Conservation (phyloP, 202 grass and related monocot genomes). For the Zizania palustris region DNA sequence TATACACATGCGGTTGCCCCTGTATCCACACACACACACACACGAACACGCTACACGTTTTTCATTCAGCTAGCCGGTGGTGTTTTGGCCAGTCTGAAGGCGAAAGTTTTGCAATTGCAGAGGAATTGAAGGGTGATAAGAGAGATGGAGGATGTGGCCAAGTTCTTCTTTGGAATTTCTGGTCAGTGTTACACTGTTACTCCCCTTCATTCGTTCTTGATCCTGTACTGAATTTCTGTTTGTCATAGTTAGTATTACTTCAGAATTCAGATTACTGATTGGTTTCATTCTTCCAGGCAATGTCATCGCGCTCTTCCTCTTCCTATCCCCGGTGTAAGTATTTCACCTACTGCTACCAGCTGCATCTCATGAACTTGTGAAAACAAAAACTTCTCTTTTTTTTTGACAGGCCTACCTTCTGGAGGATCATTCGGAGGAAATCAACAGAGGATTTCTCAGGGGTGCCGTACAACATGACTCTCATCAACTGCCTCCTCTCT, state of each 20-base stretch:
- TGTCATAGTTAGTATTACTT: neutral
- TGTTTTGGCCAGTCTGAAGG: neutral
- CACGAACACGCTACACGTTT: neutral
- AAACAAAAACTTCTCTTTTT: too few species aligned
- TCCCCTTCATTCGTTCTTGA: constrained; percentile 4
- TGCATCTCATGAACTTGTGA: neutral
- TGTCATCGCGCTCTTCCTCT: constrained; percentile 77
- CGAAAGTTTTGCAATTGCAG: neutral
- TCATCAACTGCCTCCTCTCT: constrained; percentile 94
- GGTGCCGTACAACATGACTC: constrained; percentile 88
- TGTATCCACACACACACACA: neutral
- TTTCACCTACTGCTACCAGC: neutral
- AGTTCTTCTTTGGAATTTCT: constrained; percentile 55
- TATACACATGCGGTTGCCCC: neutral
- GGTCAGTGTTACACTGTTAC: constrained; percentile 30
- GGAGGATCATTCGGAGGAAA: constrained; percentile 70
- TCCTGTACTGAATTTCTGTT: neutral
- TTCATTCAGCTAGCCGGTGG: neutral
- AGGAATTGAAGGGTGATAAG: neutral
- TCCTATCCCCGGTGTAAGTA: constrained; percentile 82
- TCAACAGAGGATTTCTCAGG: constrained; percentile 94
- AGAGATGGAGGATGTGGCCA: constrained; percentile 43
- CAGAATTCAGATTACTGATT: constrained; percentile 13
- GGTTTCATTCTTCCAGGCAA: constrained; percentile 55
- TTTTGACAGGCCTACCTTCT: constrained; percentile 70